Conservation (phyloP, 2,329 filamentous ascomycete species). For the Colletotrichum gigasporum region DNA sequence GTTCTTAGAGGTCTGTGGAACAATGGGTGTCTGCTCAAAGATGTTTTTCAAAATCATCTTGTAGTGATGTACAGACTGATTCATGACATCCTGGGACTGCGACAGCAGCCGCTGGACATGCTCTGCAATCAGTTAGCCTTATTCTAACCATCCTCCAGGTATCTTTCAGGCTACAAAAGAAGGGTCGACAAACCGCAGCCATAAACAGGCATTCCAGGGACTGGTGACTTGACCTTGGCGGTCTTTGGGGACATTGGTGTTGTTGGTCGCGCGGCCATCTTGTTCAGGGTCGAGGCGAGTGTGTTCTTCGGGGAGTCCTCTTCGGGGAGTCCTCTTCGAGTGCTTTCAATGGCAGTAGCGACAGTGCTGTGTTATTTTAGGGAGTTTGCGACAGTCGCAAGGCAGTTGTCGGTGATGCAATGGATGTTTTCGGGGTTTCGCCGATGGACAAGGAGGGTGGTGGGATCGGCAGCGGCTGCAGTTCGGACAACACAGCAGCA, state of each 20-base stretch:
- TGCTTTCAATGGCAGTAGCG: neutral
- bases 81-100: constrained; percentile 69
- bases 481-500: neutral
- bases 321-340: neutral
- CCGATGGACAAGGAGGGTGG: neutral
- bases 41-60: constrained; percentile 76
- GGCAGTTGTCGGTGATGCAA: neutral
- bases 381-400: neutral
- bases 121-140: constrained; percentile 56
- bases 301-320: neutral
- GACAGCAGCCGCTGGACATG: constrained; percentile 76
- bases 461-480: constrained; percentile 9
- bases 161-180: neutral
- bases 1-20: constrained; percentile 71
- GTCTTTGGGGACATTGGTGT: constrained; percentile 65
- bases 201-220: constrained; percentile 67
- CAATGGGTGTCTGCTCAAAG: constrained; percentile 72
- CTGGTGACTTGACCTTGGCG: constrained; percentile 67
- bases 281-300: neutral
- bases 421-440: neutral
- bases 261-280: constrained; percentile 57
- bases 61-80: constrained; percentile 76
- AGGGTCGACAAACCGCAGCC: constrained; percentile 66
- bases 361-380: neutral
- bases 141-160: constrained; percentile 2